phyloP scores from a whole-genome alignment of 1,284 basidiomycete genomes.

The Wallemia hederae region DNA sequence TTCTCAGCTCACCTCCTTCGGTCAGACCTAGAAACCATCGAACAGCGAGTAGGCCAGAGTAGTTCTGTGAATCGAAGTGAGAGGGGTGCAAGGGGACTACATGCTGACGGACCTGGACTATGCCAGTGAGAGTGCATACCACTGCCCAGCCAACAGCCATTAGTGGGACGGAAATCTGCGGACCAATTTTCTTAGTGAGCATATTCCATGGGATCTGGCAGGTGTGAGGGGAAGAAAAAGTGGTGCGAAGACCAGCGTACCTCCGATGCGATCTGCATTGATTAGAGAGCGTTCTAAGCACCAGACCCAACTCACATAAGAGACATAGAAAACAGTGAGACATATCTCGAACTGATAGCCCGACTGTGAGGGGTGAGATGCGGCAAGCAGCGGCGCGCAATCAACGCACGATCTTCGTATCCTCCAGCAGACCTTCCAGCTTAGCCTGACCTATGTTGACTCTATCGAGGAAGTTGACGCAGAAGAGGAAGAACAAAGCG shows the following conservation, averaged over 20 bases:
- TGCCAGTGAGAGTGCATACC: not conserved
- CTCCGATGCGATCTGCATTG: not conserved
- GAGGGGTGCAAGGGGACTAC: not conserved
- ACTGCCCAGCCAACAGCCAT: not conserved
- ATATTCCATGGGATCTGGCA: not conserved
- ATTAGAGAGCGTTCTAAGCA: not conserved
- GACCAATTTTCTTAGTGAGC: not conserved
- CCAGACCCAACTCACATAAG: not conserved
- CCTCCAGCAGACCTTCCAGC: not conserved
- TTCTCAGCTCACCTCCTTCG: not conserved
- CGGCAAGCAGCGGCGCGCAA: too few relatives aligned
- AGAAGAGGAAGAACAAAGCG: not conserved
- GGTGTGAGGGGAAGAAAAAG: not conserved
- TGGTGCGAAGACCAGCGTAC: not conserved
- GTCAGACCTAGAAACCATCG: not conserved
- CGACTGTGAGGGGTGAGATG: too few relatives aligned
- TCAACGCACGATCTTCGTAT: not conserved
- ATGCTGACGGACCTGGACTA: not conserved
- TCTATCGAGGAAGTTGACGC: not conserved
- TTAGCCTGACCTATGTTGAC: not conserved
- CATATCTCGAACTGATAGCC: not conserved
- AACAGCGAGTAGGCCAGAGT: not conserved
- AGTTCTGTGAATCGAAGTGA: not conserved
- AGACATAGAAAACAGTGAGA: not conserved
- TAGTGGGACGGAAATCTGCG: not conserved